Percentiles rank a stretch among this genome's conserved stretches.
These are phyloP conservation scores for Brasilioporus rufonigricans DNA, from an alignment of 768 basidiomycete species.

Conservation along the genomic window DNA sequence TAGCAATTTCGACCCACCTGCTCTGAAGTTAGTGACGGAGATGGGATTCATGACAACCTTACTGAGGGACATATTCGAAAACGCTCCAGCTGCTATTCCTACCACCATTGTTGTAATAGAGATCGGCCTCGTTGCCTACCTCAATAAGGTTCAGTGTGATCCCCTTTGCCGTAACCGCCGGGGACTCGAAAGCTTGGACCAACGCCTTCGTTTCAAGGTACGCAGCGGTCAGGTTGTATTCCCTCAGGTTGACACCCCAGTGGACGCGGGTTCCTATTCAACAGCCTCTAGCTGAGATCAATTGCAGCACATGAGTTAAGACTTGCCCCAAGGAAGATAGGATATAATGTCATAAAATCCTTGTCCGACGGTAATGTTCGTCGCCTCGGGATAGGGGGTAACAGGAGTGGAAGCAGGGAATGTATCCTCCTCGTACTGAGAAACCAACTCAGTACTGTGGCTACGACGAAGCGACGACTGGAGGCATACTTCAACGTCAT, in stretches of 20 bases:
- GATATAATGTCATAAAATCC: constrained; percentile 51
- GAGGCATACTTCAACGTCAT: constrained; percentile 41
- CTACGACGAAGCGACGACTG: neutral
- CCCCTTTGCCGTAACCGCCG: constrained; percentile 36
- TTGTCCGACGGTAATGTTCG: constrained; percentile 55
- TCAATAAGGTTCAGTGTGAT: constrained; percentile 58
- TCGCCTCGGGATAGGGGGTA: constrained; percentile 67
- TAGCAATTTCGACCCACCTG: constrained; percentile 55
- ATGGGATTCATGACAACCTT: constrained; percentile 16
- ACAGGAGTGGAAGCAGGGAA: constrained; percentile 50
- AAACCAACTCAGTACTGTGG: neutral
- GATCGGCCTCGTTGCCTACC: constrained; percentile 61
- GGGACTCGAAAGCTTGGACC: constrained; percentile 44
- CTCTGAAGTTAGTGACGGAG: neutral
- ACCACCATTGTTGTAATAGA: constrained; percentile 47
- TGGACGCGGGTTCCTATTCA: constrained; percentile 54
- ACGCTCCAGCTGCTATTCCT: constrained; percentile 40
- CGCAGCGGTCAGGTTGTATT: constrained; percentile 47
- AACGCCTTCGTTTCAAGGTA: constrained; percentile 49
- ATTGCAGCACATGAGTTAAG: neutral
- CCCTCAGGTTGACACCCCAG: constrained; percentile 69
- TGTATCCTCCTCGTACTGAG: constrained; percentile 43
- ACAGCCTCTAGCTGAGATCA: neutral
- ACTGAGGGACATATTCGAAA: constrained; percentile 50
- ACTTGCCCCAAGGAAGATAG: constrained; percentile 49